Conservation (phyloP, 2,329 filamentous ascomycete species). For the Venturia pyrina region DNA sequence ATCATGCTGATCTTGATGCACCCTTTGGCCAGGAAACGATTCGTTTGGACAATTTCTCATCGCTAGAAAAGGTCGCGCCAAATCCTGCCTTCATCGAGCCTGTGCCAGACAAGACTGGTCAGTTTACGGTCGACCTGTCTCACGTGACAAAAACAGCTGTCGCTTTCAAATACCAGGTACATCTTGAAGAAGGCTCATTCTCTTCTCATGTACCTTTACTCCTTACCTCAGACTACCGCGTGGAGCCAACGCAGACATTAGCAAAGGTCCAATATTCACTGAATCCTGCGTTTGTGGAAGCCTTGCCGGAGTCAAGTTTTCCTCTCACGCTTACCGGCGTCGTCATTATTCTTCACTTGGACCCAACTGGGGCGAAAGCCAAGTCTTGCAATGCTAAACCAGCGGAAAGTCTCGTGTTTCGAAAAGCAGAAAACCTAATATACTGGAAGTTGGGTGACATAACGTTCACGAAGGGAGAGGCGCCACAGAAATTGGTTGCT, state of each 20-base stretch:
- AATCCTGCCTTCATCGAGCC: constrained; percentile 86
- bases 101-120: constrained; percentile 56
- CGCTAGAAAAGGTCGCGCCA: constrained; percentile 84
- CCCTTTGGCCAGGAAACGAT: constrained; percentile 50
- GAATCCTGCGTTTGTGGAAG: constrained; percentile 54
- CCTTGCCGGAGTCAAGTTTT: constrained; percentile 22
- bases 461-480: constrained; percentile 46
- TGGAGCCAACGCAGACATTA: constrained; percentile 75
- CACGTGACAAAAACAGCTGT: constrained; percentile 63
- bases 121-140: constrained; percentile 67
- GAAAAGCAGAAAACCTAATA: constrained; percentile 64
- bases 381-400: constrained; percentile 67
- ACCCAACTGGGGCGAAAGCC: constrained; percentile 45
- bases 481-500: constrained; percentile 59
- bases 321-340: constrained; percentile 62
- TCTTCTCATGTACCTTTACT: constrained; percentile 59
- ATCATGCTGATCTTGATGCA: constrained; percentile 41
- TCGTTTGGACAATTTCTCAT: constrained; percentile 75
- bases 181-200: constrained; percentile 49
- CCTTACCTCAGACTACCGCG: constrained; percentile 70
- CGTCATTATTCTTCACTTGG: constrained; percentile 60
- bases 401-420: constrained; percentile 53
- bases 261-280: constrained; percentile 75
- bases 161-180: constrained; percentile 88
- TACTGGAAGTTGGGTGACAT: constrained; percentile 77